A percentile compares a stretch with the other conserved stretches of the same genome.
Evolutionary conservation across 352 stramenopile species (phyloP).

Genomic region (Phytophthora brassicae): DNA sequence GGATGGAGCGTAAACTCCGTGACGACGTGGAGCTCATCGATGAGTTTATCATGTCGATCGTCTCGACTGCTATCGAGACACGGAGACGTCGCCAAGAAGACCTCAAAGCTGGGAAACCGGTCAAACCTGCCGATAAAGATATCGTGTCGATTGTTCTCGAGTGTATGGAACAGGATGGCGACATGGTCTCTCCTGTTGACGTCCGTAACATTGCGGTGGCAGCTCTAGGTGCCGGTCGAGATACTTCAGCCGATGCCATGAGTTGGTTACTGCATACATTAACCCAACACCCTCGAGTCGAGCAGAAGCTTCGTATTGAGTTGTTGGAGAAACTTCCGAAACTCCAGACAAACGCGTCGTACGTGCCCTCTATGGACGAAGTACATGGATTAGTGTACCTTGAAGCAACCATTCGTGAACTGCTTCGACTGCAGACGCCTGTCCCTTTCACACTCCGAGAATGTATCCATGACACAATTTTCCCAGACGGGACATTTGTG

Average conservation of each 20-base stretch:
- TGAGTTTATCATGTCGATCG: conserved; percentile 42
- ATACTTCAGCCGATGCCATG: conserved; percentile 59
- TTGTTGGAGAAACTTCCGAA: conserved; percentile 42
- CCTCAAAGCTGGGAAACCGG: conserved; percentile 10
- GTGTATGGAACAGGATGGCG: conserved; percentile 27
- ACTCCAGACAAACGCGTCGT: conserved; percentile 21
- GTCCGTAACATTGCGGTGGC: conserved; percentile 70
- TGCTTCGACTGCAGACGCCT: conserved; percentile 61
- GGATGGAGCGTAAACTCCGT: conserved; percentile 33
- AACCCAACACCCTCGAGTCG: conserved; percentile 44
- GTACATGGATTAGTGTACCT: conserved; percentile 56
- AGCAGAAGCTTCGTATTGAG: conserved; percentile 45
- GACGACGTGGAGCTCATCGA: conserved; percentile 33
- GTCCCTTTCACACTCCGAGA: conserved; percentile 37
- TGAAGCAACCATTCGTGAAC: conserved; percentile 61
- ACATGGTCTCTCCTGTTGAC: conserved; percentile 33
- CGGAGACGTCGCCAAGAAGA: conserved; percentile 19
- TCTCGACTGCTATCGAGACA: conserved; percentile 32
- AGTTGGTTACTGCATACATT: conserved; percentile 75
- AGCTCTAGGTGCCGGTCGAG: conserved; percentile 61
- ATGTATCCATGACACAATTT: conserved; percentile 46
- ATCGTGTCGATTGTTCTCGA: conserved; percentile 40
- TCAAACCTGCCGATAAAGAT: conserved; percentile 15
- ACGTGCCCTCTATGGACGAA: conserved; percentile 48
- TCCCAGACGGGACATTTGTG: conserved; percentile 73